These are phyloP conservation scores for Pseudogymnoascus sp. DNA, from an alignment of 2,329 filamentous ascomycete genomes.

Conservation along the genomic window DNA sequence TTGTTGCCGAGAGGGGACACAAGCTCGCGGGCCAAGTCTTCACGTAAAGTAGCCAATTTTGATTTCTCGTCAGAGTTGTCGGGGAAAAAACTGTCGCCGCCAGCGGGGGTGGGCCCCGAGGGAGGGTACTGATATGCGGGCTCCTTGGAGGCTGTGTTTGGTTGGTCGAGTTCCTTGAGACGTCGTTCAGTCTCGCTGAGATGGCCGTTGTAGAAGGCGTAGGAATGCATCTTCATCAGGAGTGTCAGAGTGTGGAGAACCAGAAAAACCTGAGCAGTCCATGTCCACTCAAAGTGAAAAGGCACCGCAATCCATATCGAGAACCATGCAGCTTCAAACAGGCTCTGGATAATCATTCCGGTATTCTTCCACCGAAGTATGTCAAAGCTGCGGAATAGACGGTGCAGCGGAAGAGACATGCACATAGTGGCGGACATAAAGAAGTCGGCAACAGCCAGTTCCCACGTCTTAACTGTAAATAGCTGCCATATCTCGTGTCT, in stretches of 20 bases:
- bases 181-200: conserved; percentile 79
- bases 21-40: conserved; percentile 82
- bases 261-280: conserved; percentile 95
- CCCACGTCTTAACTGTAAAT: conserved; percentile 82
- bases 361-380: conserved; percentile 64
- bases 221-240: conserved; percentile 99
- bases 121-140: conserved; percentile 71
- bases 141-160: conserved; percentile 59
- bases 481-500: conserved; percentile 80
- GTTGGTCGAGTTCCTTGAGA: conserved; percentile 70
- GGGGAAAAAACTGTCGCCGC: conserved; percentile 17
- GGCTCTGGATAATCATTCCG: conserved; percentile 76
- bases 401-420: conserved; percentile 67
- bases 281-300: conserved; percentile 83
- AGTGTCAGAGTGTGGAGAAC: conserved; percentile 84
- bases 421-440: conserved; percentile 75
- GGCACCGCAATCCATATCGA: conserved; percentile 76
- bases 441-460: conserved; percentile 74
- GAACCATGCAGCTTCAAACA: conserved; percentile 75
- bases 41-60: conserved; percentile 63
- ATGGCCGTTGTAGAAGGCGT: conserved; percentile 96
- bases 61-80: conserved; percentile 33
- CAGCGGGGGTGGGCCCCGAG: conserved; percentile 20
- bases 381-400: conserved; percentile 49
- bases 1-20: conserved; percentile 84